Percentiles rank a stretch among this genome's conserved stretches.
phyloP scores from a whole-genome alignment of 1,139 yeast genomes.

The Yamadazyma blattariae region DNA sequence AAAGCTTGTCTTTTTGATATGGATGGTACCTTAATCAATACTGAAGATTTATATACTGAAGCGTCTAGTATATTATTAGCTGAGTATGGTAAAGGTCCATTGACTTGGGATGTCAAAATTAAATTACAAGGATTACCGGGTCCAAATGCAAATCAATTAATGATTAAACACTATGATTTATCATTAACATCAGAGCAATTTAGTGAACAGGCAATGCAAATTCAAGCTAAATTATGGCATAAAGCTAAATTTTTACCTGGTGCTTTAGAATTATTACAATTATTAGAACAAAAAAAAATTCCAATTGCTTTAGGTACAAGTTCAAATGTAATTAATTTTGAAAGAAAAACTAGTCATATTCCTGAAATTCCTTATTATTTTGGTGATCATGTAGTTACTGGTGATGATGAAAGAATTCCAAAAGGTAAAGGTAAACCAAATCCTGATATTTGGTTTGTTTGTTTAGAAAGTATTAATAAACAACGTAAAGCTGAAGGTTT shows the following conservation, averaged over 20 bases:
- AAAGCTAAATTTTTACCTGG: constrained; percentile 75
- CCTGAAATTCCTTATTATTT: constrained; percentile 60
- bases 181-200: constrained; percentile 67
- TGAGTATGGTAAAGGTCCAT: constrained; percentile 67
- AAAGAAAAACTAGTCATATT: constrained; percentile 68
- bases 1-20: constrained; percentile 93
- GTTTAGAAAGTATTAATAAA: constrained; percentile 65
- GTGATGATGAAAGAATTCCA: constrained; percentile 82
- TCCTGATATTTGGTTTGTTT: constrained; percentile 89
- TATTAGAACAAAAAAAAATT: constrained; percentile 45
- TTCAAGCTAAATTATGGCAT: constrained; percentile 64
- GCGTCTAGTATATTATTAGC: constrained; percentile 65
- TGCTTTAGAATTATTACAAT: constrained; percentile 62
- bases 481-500: constrained; percentile 30
- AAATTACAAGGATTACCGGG: constrained; percentile 92
- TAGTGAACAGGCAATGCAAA: constrained; percentile 45
- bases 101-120: constrained; percentile 88
- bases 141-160: constrained; percentile 53
- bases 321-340: constrained; percentile 58
- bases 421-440: constrained; percentile 86
- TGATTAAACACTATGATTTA: constrained; percentile 66
- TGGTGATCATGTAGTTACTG: constrained; percentile 70
- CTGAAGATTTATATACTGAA: constrained; percentile 87
- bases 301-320: constrained; percentile 96
- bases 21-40: constrained; percentile 91